A percentile compares a stretch with the other conserved stretches of the same genome.
These are phyloP conservation scores for Phytophthora pluvialis DNA, from an alignment of 352 stramenopile species.

Conservation along the genomic window DNA sequence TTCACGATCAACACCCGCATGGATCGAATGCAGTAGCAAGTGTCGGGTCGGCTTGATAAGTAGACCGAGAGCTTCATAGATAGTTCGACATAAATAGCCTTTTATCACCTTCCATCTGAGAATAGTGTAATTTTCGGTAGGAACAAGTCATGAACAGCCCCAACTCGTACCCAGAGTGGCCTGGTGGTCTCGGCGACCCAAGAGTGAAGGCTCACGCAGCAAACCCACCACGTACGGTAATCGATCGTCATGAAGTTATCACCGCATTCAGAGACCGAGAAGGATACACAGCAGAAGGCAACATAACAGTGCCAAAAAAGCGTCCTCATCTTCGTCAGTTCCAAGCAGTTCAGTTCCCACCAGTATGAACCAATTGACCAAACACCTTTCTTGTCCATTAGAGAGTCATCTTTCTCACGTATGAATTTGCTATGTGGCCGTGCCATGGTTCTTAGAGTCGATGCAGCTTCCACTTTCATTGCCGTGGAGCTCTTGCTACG, in stretches of 20 bases:
- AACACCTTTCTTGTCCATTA: not conserved
- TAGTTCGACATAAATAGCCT: slow-evolving; percentile 7
- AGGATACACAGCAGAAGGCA: slow-evolving; percentile 1
- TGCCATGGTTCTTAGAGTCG: slow-evolving; percentile 30
- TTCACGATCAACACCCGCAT: slow-evolving; percentile 85
- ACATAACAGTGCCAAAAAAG: slow-evolving; percentile 18
- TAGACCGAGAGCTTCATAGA: not conserved
- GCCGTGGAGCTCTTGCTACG: slow-evolving; percentile 50
- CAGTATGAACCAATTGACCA: slow-evolving; percentile 4
- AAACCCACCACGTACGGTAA: not conserved
- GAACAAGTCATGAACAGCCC: slow-evolving; percentile 27
- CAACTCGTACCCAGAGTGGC: slow-evolving; percentile 68
- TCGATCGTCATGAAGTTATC: slow-evolving; percentile 48
- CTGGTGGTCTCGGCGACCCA: slow-evolving; percentile 57
- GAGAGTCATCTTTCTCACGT: not conserved
- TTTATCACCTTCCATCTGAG: not conserved
- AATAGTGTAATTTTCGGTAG: not conserved
- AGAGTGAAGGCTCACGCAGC: slow-evolving; percentile 28
- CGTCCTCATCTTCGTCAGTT: slow-evolving; percentile 35
- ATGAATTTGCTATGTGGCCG: not conserved
- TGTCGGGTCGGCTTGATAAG: not conserved
- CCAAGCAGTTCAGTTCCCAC: slow-evolving; percentile 26
- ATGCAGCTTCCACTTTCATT: slow-evolving; percentile 68
- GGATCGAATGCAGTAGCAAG: slow-evolving; percentile 8
- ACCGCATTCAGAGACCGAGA: slow-evolving; percentile 42